Base-by-base conservation (phyloP, 75 land plant genomes). In the Chamaecyparis obtusa region DNA sequence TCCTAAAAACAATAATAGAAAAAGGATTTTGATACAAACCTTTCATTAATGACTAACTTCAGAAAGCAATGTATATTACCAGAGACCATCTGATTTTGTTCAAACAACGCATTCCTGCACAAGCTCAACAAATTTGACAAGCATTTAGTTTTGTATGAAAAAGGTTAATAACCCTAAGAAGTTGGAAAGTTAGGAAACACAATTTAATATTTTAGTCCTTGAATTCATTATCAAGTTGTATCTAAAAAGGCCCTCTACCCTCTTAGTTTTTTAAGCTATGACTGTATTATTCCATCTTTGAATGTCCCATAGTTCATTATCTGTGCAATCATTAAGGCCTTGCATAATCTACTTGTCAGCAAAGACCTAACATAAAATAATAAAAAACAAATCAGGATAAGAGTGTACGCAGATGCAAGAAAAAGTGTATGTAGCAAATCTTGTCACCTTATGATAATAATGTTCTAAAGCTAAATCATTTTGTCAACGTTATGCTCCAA, bases 11-110 rank as follows among this genome's bases (percentile, higher is more conserved):
- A 37, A 15, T 21, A 39, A 78, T 19, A 5, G 7, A 78, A 1
- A 39, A 6, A 39, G 8, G 39, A 78, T 78, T 37, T 21, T 1
- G 17, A 39, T 19, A 78, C 81, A 78, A 78, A 78, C 81, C 81
- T 39, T 39, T 78, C 81, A 78, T 78, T 78, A 33, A 37, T 78
- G 81, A 78, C 81, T 78, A 78, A 21, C 44, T 78, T 78, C 46
- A 39, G 36, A 78, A 78, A 4, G 44, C 44, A 78, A 39, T 9
- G 39, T 19, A 39, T 78, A 39, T 78, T 39, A 19, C 81, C 19
- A 39, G 81, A 21, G 36, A 78, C 39, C 81, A 78, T 78, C 39
- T 37, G 21, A 39, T 64, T 64, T 64, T 21, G 69, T 5, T 64
- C 27, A 6, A 64, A 21, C 69, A 64, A 5, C 39, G 44, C 19